Evolutionary conservation across 164 flowering plant genomes (phyloP).

Genomic region (Vitis labrusca): DNA sequence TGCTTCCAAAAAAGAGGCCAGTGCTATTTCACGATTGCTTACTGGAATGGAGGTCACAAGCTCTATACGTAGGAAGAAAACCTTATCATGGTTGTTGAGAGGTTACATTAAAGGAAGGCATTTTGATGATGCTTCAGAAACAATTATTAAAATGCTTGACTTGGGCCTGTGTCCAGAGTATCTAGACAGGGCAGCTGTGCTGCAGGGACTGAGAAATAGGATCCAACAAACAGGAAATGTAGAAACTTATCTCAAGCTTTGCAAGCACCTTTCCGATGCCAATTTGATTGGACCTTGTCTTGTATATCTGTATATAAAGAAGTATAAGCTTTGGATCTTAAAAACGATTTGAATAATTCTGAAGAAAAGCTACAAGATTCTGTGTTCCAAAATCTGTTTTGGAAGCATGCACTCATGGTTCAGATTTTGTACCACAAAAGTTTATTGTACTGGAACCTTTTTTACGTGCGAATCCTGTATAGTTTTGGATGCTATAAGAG

Average conservation of each 20-base stretch:
- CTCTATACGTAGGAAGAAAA: constrained; percentile 52
- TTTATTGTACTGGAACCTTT: not conserved
- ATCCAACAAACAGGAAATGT: constrained; percentile 53
- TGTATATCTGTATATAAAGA: constrained; percentile 66
- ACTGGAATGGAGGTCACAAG: constrained; percentile 49
- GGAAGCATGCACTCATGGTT: not conserved
- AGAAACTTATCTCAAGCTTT: constrained; percentile 67
- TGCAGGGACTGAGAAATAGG: constrained; percentile 71
- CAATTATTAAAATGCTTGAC: constrained; percentile 70
- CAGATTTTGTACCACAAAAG: not conserved
- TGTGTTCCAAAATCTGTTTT: not conserved
- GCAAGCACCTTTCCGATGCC: constrained; percentile 73
- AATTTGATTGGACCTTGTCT: constrained; percentile 72
- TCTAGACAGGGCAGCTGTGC: constrained; percentile 76
- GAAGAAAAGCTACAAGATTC: not conserved
- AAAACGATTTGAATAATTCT: constrained; percentile 51
- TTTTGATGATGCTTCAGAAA: constrained; percentile 70
- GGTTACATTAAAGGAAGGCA: constrained; percentile 90
- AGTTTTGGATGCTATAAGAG: not conserved
- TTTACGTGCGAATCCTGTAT: not conserved
- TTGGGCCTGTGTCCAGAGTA: constrained; percentile 70
- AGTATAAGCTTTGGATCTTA: constrained; percentile 72
- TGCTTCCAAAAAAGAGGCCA: constrained; percentile 72
- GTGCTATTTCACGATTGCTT: constrained; percentile 62
- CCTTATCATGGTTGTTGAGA: constrained; percentile 81